A percentile compares a stretch with the other conserved stretches of the same genome.
These are phyloP conservation scores for Aspergillus biplanus DNA, from an alignment of 495 filamentous ascomycete species.

Conservation along the genomic window DNA sequence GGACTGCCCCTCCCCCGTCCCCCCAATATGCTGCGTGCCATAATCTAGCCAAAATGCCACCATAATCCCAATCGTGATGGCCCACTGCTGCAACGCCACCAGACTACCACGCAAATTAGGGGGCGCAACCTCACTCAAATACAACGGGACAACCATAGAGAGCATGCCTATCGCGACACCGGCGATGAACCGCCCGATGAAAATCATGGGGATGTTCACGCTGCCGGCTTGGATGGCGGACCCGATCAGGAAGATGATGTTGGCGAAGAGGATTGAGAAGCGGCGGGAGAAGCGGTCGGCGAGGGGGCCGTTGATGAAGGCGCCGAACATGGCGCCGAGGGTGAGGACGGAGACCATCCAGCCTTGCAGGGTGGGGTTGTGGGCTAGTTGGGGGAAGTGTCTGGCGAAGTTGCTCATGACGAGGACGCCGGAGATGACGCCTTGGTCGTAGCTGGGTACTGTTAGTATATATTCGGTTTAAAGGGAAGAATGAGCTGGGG, in stretches of 20 bases:
- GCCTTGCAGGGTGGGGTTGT: slow-evolving; percentile 65
- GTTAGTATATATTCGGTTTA: too few species aligned
- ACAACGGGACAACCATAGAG: slow-evolving; percentile 22
- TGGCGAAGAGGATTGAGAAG: slow-evolving; percentile 73
- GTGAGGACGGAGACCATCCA: slow-evolving; percentile 81
- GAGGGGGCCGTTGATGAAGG: slow-evolving; percentile 72
- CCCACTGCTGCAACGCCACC: slow-evolving; percentile 72
- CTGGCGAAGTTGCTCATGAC: slow-evolving; percentile 37
- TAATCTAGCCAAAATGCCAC: slow-evolving; percentile 68
- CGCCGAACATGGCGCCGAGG: slow-evolving; percentile 80
- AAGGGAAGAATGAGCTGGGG: too few species aligned
- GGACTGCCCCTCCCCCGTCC: slow-evolving; percentile 57
- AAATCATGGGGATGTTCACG: slow-evolving; percentile 40
- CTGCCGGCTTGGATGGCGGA: slow-evolving; percentile 47
- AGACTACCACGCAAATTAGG: slow-evolving; percentile 73
- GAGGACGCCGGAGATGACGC: slow-evolving; percentile 69
- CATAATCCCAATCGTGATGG: slow-evolving; percentile 66
- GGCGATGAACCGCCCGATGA: slow-evolving; percentile 52
- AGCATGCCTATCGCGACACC: slow-evolving; percentile 70
- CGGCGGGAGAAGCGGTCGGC: slow-evolving; percentile 77
- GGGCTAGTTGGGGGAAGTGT: slow-evolving; percentile 53
- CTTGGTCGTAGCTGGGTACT: slow-evolving; percentile 67
- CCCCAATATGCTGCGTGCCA: slow-evolving; percentile 63
- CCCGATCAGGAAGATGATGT: slow-evolving; percentile 72
- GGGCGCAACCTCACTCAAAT: slow-evolving; percentile 48